Conservation (phyloP, 306 rosid genomes). For the Glycyrrhiza uralensis region DNA sequence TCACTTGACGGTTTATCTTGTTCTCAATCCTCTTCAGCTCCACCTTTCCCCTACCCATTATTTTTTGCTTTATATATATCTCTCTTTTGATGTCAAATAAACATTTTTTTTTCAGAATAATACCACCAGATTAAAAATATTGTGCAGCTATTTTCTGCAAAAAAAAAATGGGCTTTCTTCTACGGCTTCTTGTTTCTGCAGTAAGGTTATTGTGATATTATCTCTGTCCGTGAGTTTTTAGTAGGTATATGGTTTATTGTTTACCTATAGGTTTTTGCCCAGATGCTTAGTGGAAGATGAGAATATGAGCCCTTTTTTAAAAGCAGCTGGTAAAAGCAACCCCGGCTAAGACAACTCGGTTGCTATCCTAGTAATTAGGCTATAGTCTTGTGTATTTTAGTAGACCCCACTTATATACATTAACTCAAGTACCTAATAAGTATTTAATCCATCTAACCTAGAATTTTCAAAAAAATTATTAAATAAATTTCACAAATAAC, state of each 20-base stretch:
- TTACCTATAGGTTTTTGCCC: conserved; percentile 12
- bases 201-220: conserved; percentile 12
- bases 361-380: too few species aligned
- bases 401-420: too few species aligned
- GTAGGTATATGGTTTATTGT: conserved; percentile 22
- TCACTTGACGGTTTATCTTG: conserved; percentile 78
- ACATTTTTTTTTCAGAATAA: conserved; percentile 27
- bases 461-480: too few species aligned
- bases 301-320: conserved; percentile 17
- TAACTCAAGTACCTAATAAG: too few species aligned
- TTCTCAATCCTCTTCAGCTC: conserved; percentile 89
- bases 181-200: conserved; percentile 3
- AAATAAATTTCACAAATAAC: too few species aligned
- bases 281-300: conserved; percentile 17
- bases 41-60: conserved; percentile 88
- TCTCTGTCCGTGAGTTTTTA: conserved; percentile 17
- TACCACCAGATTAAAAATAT: neutral
- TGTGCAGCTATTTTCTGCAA: conserved; percentile 25
- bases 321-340: neutral
- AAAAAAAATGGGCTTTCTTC: neutral
- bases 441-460: too few species aligned
- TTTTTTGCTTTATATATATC: neutral
- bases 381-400: too few species aligned
- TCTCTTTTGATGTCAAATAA: neutral
- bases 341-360: neutral